Percentiles rank a stretch among this genome's conserved stretches.
Evolutionary conservation across 257 asterid genomes (phyloP).

Genomic region (Solanum lycopersicoides): DNA sequence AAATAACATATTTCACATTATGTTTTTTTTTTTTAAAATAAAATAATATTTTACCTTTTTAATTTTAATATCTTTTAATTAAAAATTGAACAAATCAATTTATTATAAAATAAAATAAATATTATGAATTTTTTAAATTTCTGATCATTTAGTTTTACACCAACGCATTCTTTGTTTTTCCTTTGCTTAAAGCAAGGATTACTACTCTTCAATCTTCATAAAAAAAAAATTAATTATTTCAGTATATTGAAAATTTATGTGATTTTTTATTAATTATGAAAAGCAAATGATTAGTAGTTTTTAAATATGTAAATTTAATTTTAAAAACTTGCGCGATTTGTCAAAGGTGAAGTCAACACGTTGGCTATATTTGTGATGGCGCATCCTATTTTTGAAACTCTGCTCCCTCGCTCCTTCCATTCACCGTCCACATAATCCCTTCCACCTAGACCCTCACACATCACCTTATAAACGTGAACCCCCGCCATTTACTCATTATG

Average conservation of each 20-base stretch:
- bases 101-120: no score
- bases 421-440: not conserved
- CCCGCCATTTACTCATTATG: not conserved
- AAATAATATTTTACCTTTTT: no score
- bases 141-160: no score
- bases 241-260: not conserved
- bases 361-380: conserved; percentile 18
- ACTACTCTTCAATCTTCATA: not conserved
- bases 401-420: not conserved
- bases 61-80: no score
- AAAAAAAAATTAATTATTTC: not conserved
- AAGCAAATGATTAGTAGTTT: no score
- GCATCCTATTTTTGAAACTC: conserved; percentile 26
- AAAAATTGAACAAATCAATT: no score
- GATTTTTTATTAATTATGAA: not conserved
- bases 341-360: not conserved
- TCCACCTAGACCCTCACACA: not conserved
- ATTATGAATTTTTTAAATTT: no score
- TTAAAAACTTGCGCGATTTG: not conserved
- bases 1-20: no score
- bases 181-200: not conserved
- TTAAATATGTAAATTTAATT: no score
- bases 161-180: not conserved
- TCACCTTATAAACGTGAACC: not conserved
- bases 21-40: no score